Conservation (phyloP, 2,329 filamentous ascomycete species). For the Penicillium olsonii region DNA sequence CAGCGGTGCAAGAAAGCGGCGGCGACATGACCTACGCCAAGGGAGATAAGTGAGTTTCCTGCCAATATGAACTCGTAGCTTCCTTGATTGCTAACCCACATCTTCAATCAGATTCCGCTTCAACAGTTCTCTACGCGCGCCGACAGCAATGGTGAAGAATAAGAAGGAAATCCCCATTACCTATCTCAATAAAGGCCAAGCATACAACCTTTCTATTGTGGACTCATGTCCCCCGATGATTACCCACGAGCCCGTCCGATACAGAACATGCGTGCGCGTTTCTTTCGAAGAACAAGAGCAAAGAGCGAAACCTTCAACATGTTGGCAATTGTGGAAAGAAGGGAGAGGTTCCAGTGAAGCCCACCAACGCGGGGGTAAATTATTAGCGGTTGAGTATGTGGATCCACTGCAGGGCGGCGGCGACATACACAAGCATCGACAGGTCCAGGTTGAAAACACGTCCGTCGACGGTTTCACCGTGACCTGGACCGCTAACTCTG, state of each 20-base stretch:
- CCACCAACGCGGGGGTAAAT: slow-evolving; percentile 85
- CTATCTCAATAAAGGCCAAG: slow-evolving; percentile 96
- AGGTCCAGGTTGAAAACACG: slow-evolving; percentile 70
- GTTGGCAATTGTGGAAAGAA: slow-evolving; percentile 95
- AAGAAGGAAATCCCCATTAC: slow-evolving; percentile 92
- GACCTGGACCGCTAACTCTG: slow-evolving; percentile 73
- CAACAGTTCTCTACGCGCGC: slow-evolving; percentile 85
- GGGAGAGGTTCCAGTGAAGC: slow-evolving; percentile 94
- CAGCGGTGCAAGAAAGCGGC: slow-evolving; percentile 18
- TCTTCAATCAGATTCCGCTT: slow-evolving; percentile 70
- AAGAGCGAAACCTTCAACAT: slow-evolving; percentile 74
- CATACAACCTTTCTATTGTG: slow-evolving; percentile 81
- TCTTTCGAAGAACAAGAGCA: slow-evolving; percentile 98
- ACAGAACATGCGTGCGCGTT: slow-evolving; percentile 89
- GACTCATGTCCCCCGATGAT: slow-evolving; percentile 70
- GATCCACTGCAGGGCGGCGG: slow-evolving; percentile 61
- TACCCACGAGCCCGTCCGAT: slow-evolving; percentile 64
- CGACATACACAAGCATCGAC: slow-evolving; percentile 59
- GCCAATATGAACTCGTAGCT: slow-evolving; percentile 13
- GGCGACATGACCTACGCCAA: slow-evolving; percentile 29
- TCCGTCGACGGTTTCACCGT: slow-evolving; percentile 96
- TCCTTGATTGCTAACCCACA: slow-evolving; percentile 15
- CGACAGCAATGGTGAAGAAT: slow-evolving; percentile 89
- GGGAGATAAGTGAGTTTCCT: slow-evolving; percentile 56
- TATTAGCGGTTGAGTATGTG: slow-evolving; percentile 94